Conservation (phyloP, 192 early-diverging fungal genomes). For the Rhizophagus sp. region DNA sequence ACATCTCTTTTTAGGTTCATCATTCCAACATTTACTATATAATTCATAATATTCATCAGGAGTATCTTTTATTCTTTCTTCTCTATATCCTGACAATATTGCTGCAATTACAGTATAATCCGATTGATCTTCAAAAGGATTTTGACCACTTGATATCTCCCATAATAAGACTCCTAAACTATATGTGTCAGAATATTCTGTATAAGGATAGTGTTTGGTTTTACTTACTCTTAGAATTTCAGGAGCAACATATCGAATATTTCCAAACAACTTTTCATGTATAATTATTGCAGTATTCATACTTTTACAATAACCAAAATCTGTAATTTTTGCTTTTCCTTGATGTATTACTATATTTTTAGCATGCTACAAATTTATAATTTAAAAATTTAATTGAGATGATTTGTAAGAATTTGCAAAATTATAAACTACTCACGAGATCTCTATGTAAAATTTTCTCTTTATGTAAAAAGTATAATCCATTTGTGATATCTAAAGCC, state of each 20-base stretch:
- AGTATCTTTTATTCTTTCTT: constrained; percentile 1
- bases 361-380: neutral
- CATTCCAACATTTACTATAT: constrained; percentile 19
- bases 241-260: neutral
- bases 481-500: neutral
- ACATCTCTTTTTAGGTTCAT: neutral
- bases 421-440: neutral
- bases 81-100: neutral
- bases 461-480: neutral
- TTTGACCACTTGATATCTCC: constrained; percentile 1
- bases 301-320: constrained; percentile 8
- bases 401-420: no score
- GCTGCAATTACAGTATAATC: neutral
- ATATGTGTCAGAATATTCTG: neutral
- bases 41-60: constrained; percentile 22
- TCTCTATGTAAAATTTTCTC: constrained; percentile 11
- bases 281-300: neutral
- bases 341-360: neutral
- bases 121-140: neutral
- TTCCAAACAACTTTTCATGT: neutral
- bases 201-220: neutral
- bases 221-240: neutral
- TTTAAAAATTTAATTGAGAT: neutral
- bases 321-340: constrained; percentile 1
- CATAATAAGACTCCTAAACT: constrained; percentile 14